Evolutionary conservation across 192 early-diverging fungal genomes (phyloP).

Genomic region (Blastocladiella britannica): DNA sequence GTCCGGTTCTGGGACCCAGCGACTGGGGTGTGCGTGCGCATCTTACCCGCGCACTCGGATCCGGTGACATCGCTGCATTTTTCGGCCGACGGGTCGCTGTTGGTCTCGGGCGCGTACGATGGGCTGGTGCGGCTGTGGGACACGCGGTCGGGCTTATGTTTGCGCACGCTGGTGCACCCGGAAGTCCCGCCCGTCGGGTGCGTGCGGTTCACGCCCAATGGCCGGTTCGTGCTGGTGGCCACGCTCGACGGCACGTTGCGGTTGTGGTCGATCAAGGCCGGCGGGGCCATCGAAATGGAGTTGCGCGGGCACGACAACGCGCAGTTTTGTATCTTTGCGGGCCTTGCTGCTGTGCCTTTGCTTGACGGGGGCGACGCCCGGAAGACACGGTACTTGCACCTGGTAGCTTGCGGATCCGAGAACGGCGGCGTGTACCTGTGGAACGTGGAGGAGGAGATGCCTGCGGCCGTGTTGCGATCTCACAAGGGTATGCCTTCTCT

Average conservation of each 20-base stretch:
- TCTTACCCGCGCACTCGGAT: conserved; percentile 82
- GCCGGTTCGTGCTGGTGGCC: conserved; percentile 88
- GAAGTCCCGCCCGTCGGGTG: conserved; percentile 26
- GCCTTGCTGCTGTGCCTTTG: conserved; percentile 64
- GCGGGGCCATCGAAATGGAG: conserved; percentile 80
- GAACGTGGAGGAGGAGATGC: conserved; percentile 86
- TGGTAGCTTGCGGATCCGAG: conserved; percentile 89
- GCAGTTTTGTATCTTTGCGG: conserved; percentile 76
- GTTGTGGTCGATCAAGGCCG: conserved; percentile 86
- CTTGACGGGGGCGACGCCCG: neutral
- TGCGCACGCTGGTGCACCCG: conserved; percentile 44
- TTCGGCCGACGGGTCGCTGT: conserved; percentile 87
- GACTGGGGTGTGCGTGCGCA: conserved; percentile 28
- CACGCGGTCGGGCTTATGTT: conserved; percentile 80
- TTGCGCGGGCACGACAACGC: conserved; percentile 80
- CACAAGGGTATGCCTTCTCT: conserved; percentile 47
- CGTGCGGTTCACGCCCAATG: conserved; percentile 97
- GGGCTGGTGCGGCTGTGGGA: conserved; percentile 99
- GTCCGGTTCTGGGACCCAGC: conserved; percentile 91
- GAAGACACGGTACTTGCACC: conserved; percentile 61
- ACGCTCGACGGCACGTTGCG: conserved; percentile 83
- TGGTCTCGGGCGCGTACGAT: conserved; percentile 84
- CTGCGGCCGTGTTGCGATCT: conserved; percentile 79
- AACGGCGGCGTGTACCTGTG: conserved; percentile 87
- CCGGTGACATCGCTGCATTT: conserved; percentile 93